Evolutionary conservation across 352 stramenopile genomes (phyloP).

Genomic region (Phytophthora syringae): DNA sequence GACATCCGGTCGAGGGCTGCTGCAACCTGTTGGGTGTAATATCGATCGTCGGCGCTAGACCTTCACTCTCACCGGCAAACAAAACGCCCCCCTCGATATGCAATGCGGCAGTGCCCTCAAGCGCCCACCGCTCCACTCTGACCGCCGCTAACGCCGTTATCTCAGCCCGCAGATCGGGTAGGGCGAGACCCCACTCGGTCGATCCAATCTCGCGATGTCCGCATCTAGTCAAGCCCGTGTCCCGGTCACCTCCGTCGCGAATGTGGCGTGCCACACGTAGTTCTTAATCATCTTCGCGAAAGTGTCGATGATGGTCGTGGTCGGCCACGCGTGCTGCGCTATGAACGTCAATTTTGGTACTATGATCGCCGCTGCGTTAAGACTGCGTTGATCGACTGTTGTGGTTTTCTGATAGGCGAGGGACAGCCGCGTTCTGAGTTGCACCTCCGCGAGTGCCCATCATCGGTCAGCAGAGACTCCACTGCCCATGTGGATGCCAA

Average conservation of each 20-base stretch:
- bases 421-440: not conserved
- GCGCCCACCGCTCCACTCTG: not conserved
- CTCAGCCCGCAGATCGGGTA: not conserved
- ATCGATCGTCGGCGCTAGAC: too few relatives aligned
- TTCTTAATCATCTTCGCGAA: not conserved
- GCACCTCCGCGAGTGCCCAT: not conserved
- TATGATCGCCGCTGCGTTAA: not conserved
- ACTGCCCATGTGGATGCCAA: not conserved
- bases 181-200: not conserved
- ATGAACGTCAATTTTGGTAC: not conserved
- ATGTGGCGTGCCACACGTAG: not conserved
- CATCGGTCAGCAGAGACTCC: too few relatives aligned
- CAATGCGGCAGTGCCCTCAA: not conserved
- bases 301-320: not conserved
- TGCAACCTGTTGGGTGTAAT: not conserved
- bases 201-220: not conserved
- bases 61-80: not conserved
- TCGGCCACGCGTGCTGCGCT: not conserved
- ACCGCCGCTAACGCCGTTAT: not conserved
- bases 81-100: not conserved
- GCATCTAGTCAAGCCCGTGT: not conserved
- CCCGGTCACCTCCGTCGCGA: not conserved
- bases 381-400: not conserved
- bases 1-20: not conserved
- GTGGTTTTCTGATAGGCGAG: not conserved